Evolutionary conservation across 2,329 filamentous ascomycete genomes (phyloP), one percentile per base, ranked within the genome.

Genomic region (Lithohypha guttulata): DNA sequence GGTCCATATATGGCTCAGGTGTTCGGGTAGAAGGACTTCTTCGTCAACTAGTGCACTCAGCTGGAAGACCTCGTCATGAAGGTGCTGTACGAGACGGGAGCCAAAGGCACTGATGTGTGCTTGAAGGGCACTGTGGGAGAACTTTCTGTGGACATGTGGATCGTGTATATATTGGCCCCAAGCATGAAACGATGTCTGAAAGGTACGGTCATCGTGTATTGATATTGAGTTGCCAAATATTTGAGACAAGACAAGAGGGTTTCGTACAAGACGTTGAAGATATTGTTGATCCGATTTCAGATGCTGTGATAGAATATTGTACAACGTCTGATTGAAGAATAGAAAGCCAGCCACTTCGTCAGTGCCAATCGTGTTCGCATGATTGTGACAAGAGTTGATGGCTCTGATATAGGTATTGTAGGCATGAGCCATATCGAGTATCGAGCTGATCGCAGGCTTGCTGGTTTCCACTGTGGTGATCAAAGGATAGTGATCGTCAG

Each of bases 11-110:
- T 45, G 47, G 37, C 31, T 39, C 32, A 55, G 28, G 13, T 46
- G 44, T 20, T 44, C 40, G 7, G 46, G 43, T n/a, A 51, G 45
- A 6, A 48, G 42, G 9, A 46, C 40, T 17, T 45, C 39, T n/a
- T 39, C 35, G 13, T 22, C 31, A 14, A 37, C 34, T 11, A 53
- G 43, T 29, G 34, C 36, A 6, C 44, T 41, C n/a, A 54, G 34
- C 1, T 38, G 47, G 13, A 48, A 25, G 27, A 55, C 52, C 37
- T 55, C 49, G 19, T 46, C 49, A 33, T 53, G 50, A 11, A 53
- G 32, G 40, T 54, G 51, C 36, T 50, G 50, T 26, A 53, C 46
- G 11, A 55, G 34, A 19, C 39, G 22, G 2, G 51, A 46, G 2
- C 44, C 49, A 29, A 54, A 48, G 9, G 35, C 34, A 25, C 51